Base-by-base conservation (phyloP, 345 rosid genomes). In the Erucastrum elatum region DNA sequence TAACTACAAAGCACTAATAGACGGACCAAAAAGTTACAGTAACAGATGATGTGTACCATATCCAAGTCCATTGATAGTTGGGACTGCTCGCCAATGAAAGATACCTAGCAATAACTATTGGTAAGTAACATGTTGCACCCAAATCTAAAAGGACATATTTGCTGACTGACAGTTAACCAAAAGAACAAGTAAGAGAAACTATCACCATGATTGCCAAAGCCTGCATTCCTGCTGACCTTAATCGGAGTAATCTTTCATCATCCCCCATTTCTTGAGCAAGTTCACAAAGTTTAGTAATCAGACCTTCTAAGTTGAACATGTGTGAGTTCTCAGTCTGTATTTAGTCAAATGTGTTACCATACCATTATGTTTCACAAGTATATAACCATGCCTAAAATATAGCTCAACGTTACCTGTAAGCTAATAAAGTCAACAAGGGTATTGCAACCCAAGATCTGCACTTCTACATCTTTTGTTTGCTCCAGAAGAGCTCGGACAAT, bases 251-350 rank as follows among this genome's bases (percentile, higher is more conserved):
- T 85, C 87, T 89, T 80, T 89, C 93, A 72, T 84, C 86, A 49
- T 87, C 90, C 72, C 96, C 97, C 73, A 84, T 67, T 74, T 89
- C 90, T 87, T 85, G 89, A 84, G 96, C 96, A 86, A 92, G 80
- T 85, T 90, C 91, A 86, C 94, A 94, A 29, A 94, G 90, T 82
- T 89, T 94, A 33, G 96, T 90, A 81, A 92, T 92, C 37, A 94
- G 85, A 74, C 98, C 97, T 83, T 94, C 98, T 85, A 92, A 87
- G 91, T 88, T 90, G 90, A 94, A 94, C 91, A 92, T 88, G 76
- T 87, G 84, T 5, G 93, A 85, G 74, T 90, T 59, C 33, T 87
- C 96, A 75, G 78, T 84, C 98, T 94, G 82, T 16, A 81, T 76
- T 44, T 64, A 6, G 71, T 44, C 64, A 74, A 84, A 76, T 53